phyloP scores from a whole-genome alignment of 2,329 filamentous ascomycete species.

The Arthroderma uncinatum region DNA sequence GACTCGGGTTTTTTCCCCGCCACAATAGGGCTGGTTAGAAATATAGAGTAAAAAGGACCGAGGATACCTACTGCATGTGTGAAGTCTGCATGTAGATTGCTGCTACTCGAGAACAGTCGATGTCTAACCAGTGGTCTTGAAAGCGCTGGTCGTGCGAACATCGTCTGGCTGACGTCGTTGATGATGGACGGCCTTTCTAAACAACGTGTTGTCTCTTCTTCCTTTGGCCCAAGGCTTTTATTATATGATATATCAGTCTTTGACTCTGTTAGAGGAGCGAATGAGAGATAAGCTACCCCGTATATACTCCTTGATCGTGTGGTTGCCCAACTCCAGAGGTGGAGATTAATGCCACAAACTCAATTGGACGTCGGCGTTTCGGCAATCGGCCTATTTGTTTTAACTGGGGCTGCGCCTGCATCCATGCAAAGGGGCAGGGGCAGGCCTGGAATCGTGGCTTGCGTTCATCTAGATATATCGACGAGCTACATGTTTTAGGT shows the following conservation, averaged over 20 bases:
- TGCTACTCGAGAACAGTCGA: constrained; percentile 36
- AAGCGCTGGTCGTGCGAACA: neutral
- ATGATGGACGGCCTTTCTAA: neutral
- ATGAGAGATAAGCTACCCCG: too few species aligned
- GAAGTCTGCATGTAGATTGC: constrained; percentile 43
- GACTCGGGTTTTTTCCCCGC: neutral
- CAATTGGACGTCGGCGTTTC: neutral
- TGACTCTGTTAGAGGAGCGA: too few species aligned
- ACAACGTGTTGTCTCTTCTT: too few species aligned
- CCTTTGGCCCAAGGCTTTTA: too few species aligned
- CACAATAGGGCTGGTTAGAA: too few species aligned
- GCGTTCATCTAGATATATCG: neutral
- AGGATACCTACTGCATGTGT: constrained; percentile 44
- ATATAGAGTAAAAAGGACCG: constrained; percentile 1
- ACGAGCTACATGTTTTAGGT: too few species aligned
- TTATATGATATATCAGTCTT: too few species aligned
- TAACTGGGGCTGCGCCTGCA: too few species aligned
- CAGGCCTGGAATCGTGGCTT: neutral
- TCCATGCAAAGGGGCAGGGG: neutral
- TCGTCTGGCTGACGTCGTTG: neutral
- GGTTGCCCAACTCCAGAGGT: neutral
- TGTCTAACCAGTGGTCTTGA: neutral
- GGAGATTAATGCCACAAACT: neutral
- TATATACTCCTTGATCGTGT: neutral
- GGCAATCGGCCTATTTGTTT: too few species aligned